These are phyloP conservation scores for Prunus yedoensis DNA, from an alignment of 331 rosid species.

Conservation along the genomic window DNA sequence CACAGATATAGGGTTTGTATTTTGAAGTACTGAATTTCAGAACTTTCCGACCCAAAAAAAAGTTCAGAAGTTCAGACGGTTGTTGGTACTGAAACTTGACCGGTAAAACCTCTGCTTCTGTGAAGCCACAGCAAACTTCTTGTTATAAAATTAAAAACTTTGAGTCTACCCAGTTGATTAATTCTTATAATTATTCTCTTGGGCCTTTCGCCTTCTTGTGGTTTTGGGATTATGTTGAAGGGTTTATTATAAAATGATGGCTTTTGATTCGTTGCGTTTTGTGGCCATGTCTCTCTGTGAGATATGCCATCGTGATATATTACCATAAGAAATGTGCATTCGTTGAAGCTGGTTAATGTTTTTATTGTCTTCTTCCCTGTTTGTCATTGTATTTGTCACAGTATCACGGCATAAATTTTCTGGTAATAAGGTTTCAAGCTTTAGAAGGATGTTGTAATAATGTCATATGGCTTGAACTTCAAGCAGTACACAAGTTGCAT, in stretches of 20 bases:
- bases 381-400: too few species aligned
- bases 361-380: background rate
- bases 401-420: too few species aligned
- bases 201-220: background rate
- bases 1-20: conserved; percentile 52
- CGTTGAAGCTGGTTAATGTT: background rate
- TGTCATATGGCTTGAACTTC: background rate
- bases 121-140: conserved; percentile 50
- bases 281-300: too few species aligned
- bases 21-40: conserved; percentile 23
- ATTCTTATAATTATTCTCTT: conserved; percentile 6
- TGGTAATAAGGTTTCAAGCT: too few species aligned
- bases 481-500: background rate
- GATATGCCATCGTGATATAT: too few species aligned
- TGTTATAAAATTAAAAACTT: conserved; percentile 15
- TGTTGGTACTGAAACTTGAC: background rate
- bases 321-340: background rate
- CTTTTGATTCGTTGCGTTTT: background rate
- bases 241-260: background rate
- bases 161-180: conserved; percentile 7
- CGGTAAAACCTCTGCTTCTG: conserved; percentile 30
- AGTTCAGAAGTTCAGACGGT: conserved; percentile 12
- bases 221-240: background rate
- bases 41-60: background rate
- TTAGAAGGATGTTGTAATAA: background rate